phyloP scores from a whole-genome alignment of 2,329 filamentous ascomycete genomes.

The Penicillium fuscoglaucum region DNA sequence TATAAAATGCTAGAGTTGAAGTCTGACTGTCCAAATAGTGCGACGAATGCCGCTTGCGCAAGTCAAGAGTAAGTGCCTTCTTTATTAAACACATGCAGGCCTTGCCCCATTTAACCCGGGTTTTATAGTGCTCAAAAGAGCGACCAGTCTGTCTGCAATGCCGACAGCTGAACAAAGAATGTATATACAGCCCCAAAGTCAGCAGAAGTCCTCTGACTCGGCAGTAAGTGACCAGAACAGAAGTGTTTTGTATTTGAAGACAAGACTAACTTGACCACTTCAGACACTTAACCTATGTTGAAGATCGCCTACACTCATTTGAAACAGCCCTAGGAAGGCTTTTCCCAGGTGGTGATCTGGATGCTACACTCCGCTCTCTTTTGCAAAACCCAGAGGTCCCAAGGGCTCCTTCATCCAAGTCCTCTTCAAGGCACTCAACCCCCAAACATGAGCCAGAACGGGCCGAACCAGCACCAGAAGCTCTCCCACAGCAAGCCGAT shows the following conservation, averaged over 20 bases:
- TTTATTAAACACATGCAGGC: background rate
- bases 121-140: slow-evolving; percentile 44
- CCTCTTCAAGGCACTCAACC: slow-evolving; percentile 42
- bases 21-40: slow-evolving; percentile 28
- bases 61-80: slow-evolving; percentile 37
- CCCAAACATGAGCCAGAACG: slow-evolving; percentile 38
- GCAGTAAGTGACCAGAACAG: slow-evolving; percentile 32
- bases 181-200: slow-evolving; percentile 46
- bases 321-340: slow-evolving; percentile 41
- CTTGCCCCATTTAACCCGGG: slow-evolving; percentile 5
- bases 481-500: slow-evolving; percentile 42
- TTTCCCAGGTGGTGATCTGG: slow-evolving; percentile 43
- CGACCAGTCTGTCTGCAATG: slow-evolving; percentile 43
- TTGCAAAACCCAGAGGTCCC: slow-evolving; percentile 39
- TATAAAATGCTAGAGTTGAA: slow-evolving; percentile 3
- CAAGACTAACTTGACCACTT: slow-evolving; percentile 15
- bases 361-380: slow-evolving; percentile 41
- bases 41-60: slow-evolving; percentile 43
- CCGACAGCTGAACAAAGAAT: slow-evolving; percentile 42
- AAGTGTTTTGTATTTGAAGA: slow-evolving; percentile 3
- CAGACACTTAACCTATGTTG: slow-evolving; percentile 43
- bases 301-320: slow-evolving; percentile 42
- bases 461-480: slow-evolving; percentile 46
- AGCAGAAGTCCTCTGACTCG: slow-evolving; percentile 44
- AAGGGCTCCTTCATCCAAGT: slow-evolving; percentile 37